phyloP scores from a whole-genome alignment of 73 alveolate species.

The Durusdinium trenchii region DNA sequence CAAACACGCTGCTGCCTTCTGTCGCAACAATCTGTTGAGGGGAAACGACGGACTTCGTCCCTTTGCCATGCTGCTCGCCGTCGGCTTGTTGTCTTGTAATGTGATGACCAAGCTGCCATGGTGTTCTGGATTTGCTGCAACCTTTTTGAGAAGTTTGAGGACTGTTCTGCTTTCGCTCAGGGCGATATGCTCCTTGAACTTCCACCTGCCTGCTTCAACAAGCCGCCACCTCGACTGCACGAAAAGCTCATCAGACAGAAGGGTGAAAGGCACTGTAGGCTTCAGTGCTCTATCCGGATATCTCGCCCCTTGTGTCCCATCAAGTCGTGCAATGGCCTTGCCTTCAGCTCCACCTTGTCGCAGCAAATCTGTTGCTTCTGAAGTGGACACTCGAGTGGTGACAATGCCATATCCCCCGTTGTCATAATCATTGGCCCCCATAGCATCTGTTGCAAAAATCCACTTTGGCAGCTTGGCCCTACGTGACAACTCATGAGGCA shows the following conservation, averaged over 20 bases:
- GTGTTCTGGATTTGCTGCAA: background rate
- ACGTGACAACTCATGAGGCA: background rate
- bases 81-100: background rate
- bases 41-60: background rate
- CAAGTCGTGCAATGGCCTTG: background rate
- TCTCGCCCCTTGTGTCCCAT: background rate
- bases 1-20: conserved; percentile 12
- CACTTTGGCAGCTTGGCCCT: background rate
- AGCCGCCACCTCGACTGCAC: background rate
- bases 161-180: conserved; percentile 9
- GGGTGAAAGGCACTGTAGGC: conserved; percentile 26
- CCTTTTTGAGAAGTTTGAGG: background rate
- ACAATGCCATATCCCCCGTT: conserved; percentile 35
- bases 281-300: background rate
- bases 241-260: background rate
- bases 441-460: conserved; percentile 44
- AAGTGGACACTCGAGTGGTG: background rate
- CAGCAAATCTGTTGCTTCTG: background rate
- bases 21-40: background rate
- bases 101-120: background rate
- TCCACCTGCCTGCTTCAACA: conserved; percentile 24
- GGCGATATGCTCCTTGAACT: background rate
- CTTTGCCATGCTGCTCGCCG: background rate
- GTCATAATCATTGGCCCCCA: conserved; percentile 46
- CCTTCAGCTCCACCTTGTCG: background rate